These are phyloP conservation scores for Pseudohyphozyma bogoriensis DNA, from an alignment of 768 basidiomycete species.

Conservation along the genomic window DNA sequence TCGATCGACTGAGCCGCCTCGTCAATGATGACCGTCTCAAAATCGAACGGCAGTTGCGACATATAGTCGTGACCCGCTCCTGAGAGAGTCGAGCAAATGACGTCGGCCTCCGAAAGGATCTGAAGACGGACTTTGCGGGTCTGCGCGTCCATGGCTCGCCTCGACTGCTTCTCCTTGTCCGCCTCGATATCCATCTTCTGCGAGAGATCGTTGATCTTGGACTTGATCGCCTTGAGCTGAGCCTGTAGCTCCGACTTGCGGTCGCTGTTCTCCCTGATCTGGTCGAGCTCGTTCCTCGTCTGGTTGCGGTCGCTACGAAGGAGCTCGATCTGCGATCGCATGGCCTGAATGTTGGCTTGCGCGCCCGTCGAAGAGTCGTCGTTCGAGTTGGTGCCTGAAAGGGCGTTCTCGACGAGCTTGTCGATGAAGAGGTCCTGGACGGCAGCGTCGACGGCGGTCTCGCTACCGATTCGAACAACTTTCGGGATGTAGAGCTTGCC, in stretches of 20 bases:
- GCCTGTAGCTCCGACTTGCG: constrained; percentile 52
- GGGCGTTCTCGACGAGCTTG: constrained; percentile 66
- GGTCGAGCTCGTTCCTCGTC: constrained; percentile 54
- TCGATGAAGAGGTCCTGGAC: constrained; percentile 83
- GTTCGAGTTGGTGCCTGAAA: constrained; percentile 38
- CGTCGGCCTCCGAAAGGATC: constrained; percentile 77
- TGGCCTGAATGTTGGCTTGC: constrained; percentile 46
- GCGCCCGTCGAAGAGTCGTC: constrained; percentile 43
- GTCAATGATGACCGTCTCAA: constrained; percentile 93
- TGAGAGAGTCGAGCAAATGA: constrained; percentile 86
- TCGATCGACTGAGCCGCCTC: constrained; percentile 97
- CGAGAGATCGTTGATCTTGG: constrained; percentile 54
- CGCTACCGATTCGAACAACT: constrained; percentile 81
- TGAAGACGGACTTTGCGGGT: constrained; percentile 62
- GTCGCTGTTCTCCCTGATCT: constrained; percentile 50
- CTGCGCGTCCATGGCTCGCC: constrained; percentile 69
- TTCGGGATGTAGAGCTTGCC: constrained; percentile 53
- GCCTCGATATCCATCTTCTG: constrained; percentile 64
- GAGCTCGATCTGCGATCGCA: constrained; percentile 60
- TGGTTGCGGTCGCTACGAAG: constrained; percentile 52
- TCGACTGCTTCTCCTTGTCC: constrained; percentile 72
- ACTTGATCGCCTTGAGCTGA: constrained; percentile 58
- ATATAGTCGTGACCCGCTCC: constrained; percentile 85
- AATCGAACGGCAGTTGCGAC: constrained; percentile 56
- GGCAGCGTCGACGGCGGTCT: constrained; percentile 60